phyloP scores from a whole-genome alignment of 192 early-diverging fungal genomes.

The Coemansia sp. region DNA sequence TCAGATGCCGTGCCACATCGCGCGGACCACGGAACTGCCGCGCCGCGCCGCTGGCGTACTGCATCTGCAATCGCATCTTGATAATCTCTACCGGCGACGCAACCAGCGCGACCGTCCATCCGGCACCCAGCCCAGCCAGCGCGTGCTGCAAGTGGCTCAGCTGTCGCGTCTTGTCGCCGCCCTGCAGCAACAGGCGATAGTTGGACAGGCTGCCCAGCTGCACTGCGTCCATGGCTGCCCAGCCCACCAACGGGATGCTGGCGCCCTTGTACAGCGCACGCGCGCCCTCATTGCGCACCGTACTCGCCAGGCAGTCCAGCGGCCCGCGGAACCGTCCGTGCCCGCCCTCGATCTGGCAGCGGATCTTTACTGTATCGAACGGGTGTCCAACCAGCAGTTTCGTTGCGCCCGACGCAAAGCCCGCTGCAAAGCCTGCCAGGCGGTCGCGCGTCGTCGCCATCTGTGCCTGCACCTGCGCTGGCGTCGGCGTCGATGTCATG shows the following conservation, averaged over 20 bases:
- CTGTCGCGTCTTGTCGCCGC: conserved; percentile 55
- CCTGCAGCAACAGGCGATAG: conserved; percentile 66
- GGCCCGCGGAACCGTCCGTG: conserved; percentile 71
- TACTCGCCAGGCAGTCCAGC: conserved; percentile 63
- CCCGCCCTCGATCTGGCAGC: conserved; percentile 67
- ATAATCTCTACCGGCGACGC: conserved; percentile 78
- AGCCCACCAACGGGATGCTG: conserved; percentile 86
- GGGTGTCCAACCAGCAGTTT: conserved; percentile 79
- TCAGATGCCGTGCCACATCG: conserved; percentile 73
- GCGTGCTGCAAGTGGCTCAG: conserved; percentile 67
- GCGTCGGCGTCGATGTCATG: neutral
- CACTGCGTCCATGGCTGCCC: conserved; percentile 79
- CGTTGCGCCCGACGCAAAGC: conserved; percentile 69
- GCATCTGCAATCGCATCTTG: conserved; percentile 69
- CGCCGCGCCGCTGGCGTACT: conserved; percentile 62
- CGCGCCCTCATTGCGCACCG: conserved; percentile 64
- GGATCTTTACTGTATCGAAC: conserved; percentile 80
- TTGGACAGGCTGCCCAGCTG: conserved; percentile 80
- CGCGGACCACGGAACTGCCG: conserved; percentile 81
- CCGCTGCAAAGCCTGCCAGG: conserved; percentile 65
- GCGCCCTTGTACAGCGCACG: conserved; percentile 90
- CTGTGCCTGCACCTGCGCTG: neutral
- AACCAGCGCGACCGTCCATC: conserved; percentile 72
- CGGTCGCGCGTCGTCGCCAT: conserved; percentile 52
- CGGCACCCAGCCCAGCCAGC: conserved; percentile 66